Conservation (phyloP, 108 stramenopile species). For the Seminavis robusta region DNA sequence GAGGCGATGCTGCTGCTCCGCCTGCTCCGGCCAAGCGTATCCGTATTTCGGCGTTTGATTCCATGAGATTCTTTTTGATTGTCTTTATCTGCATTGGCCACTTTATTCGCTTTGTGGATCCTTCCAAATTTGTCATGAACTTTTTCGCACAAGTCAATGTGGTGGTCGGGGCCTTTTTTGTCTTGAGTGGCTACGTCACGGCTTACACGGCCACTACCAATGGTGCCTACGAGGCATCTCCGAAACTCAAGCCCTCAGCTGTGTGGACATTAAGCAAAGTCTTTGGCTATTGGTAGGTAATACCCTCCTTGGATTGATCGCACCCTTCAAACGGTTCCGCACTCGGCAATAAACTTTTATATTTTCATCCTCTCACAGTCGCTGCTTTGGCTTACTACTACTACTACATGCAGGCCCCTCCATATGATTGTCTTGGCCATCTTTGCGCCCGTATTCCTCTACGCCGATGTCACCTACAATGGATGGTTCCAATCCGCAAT, state of each 20-base stretch:
- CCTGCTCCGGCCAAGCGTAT: slow-evolving; percentile 20
- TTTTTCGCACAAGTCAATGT: slow-evolving; percentile 40
- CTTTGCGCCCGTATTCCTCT: slow-evolving; percentile 38
- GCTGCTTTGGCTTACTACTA: too few species aligned
- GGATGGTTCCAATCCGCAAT: slow-evolving; percentile 16
- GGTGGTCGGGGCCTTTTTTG: slow-evolving; percentile 43
- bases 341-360: too few species aligned
- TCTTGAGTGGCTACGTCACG: slow-evolving; percentile 39
- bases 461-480: slow-evolving; percentile 29
- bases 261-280: slow-evolving; percentile 28
- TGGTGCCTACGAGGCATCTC: slow-evolving; percentile 17
- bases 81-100: slow-evolving; percentile 33
- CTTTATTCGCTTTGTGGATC: slow-evolving; percentile 37
- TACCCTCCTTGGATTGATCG: too few species aligned
- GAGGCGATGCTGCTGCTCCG: neutral
- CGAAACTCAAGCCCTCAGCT: slow-evolving; percentile 30
- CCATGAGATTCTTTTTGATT: slow-evolving; percentile 35
- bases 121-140: slow-evolving; percentile 16
- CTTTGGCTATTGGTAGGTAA: slow-evolving; percentile 34
- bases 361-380: too few species aligned
- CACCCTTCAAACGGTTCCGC: too few species aligned
- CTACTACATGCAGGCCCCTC: too few species aligned
- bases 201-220: slow-evolving; percentile 40
- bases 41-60: slow-evolving; percentile 41
- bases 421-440: slow-evolving; percentile 32